Evolutionary conservation across 352 stramenopile genomes (phyloP).

Genomic region (Chrysophaeum taylorii): DNA sequence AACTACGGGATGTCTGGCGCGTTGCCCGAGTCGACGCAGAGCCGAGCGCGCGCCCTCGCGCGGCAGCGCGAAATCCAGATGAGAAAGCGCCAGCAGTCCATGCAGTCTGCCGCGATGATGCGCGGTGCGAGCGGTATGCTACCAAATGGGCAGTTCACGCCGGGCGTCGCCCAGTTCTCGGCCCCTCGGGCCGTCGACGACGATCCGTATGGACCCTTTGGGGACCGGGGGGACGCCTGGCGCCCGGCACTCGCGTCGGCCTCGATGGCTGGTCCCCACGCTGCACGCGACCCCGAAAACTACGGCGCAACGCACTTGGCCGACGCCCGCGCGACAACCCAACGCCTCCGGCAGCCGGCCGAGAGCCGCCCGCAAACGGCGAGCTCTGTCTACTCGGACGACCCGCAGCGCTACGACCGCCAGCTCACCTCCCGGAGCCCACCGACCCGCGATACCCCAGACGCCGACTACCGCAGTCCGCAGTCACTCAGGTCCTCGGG

Average conservation of each 20-base stretch:
- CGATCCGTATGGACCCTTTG: conserved; percentile 3
- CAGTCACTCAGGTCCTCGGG: too few species aligned
- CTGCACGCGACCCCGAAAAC: too few species aligned
- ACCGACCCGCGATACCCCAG: too few species aligned
- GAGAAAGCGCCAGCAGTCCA: conserved; percentile 21
- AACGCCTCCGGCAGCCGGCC: too few species aligned
- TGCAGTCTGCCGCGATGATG: conserved; percentile 20
- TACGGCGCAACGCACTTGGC: too few species aligned
- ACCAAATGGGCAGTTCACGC: conserved; percentile 19
- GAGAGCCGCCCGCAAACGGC: too few species aligned
- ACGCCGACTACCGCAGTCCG: too few species aligned
- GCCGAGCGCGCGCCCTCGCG: conserved; percentile 25
- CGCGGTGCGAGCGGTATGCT: not conserved
- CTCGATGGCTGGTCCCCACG: too few species aligned
- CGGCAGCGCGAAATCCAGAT: conserved; percentile 28
- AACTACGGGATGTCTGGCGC: not conserved
- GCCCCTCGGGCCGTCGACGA: conserved; percentile 29
- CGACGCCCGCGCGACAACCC: too few species aligned
- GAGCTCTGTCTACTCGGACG: not conserved
- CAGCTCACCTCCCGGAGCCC: not conserved
- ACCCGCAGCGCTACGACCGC: not conserved
- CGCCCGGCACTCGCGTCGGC: not conserved
- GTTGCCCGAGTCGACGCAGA: conserved; percentile 8
- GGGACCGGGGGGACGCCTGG: not conserved
- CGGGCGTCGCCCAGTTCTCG: conserved; percentile 30